A percentile compares a stretch with the other conserved stretches of the same genome.
phyloP scores from a whole-genome alignment of 1,139 yeast genomes.

The Yamadazyma atlantica region DNA sequence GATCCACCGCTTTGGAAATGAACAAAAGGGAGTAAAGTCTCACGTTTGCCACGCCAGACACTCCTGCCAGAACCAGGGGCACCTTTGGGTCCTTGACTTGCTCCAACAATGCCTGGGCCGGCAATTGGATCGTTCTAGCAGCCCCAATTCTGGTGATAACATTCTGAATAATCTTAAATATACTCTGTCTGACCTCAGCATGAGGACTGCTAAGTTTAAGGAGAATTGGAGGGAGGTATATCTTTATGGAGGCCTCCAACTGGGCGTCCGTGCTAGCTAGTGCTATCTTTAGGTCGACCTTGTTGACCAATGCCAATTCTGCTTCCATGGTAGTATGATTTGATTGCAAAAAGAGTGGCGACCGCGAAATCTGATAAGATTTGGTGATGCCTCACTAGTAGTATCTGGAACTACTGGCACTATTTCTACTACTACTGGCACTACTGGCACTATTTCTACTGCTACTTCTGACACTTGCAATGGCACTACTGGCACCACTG shows the following conservation, averaged over 20 bases:
- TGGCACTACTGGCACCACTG: too few species aligned
- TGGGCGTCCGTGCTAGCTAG: slow-evolving; percentile 69
- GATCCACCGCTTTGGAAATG: slow-evolving; percentile 62
- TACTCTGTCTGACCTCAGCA: slow-evolving; percentile 63
- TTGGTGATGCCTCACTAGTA: too few species aligned
- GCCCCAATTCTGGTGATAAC: slow-evolving; percentile 67
- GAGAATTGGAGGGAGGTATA: slow-evolving; percentile 75
- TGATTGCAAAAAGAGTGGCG: too few species aligned
- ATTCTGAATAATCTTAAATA: slow-evolving; percentile 66
- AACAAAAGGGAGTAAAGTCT: slow-evolving; percentile 66
- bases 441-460: too few species aligned
- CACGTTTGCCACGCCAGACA: slow-evolving; percentile 54
- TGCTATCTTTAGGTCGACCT: slow-evolving; percentile 83
- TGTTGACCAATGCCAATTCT: slow-evolving; percentile 61
- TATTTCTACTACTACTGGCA: too few species aligned
- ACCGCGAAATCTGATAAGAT: too few species aligned
- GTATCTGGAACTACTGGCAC: too few species aligned
- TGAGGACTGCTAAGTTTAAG: slow-evolving; percentile 77
- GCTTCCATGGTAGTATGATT: slow-evolving; percentile 37
- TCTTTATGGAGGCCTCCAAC: slow-evolving; percentile 57
- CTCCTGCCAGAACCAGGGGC: too few species aligned
- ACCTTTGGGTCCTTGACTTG: slow-evolving; percentile 62
- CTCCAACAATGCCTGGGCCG: slow-evolving; percentile 56
- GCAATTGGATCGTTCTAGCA: slow-evolving; percentile 54
- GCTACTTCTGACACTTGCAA: too few species aligned